Evolutionary conservation across 148 eudicot species (phyloP).

Genomic region (Vaccinium vitisidaea): DNA sequence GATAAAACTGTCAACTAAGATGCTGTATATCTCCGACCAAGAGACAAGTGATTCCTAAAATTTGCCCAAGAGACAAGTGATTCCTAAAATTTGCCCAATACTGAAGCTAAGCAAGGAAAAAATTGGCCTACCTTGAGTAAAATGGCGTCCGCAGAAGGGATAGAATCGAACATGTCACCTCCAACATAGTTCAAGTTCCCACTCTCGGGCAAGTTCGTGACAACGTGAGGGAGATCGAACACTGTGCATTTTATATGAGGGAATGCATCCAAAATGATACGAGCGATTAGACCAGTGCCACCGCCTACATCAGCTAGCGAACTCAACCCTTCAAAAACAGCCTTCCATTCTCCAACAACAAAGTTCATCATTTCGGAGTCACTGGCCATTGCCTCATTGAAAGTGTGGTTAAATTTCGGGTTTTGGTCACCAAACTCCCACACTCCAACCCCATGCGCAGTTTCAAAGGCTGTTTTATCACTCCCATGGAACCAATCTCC

Average conservation of each 20-base stretch:
- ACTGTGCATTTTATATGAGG: slow-evolving; percentile 15
- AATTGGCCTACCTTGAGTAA: slow-evolving; percentile 1
- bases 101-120: not conserved
- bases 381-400: slow-evolving; percentile 8
- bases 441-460: not conserved
- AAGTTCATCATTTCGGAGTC: slow-evolving; percentile 7
- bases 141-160: slow-evolving; percentile 12
- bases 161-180: slow-evolving; percentile 7
- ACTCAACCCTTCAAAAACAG: not conserved
- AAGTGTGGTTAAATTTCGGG: not conserved
- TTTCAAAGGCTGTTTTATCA: not conserved
- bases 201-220: not conserved
- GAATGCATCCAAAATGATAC: slow-evolving; percentile 9
- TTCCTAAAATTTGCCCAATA: not conserved
- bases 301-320: slow-evolving; percentile 14
- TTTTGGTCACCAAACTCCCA: not conserved
- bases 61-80: not conserved
- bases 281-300: not conserved
- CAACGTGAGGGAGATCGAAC: slow-evolving; percentile 7
- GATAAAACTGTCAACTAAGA: not conserved
- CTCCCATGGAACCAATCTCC: slow-evolving; percentile 11
- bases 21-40: not conserved
- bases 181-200: slow-evolving; percentile 3
- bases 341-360: not conserved
- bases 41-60: not conserved